Conservation (phyloP, 345 rosid genomes). For the Arabis alpina region DNA sequence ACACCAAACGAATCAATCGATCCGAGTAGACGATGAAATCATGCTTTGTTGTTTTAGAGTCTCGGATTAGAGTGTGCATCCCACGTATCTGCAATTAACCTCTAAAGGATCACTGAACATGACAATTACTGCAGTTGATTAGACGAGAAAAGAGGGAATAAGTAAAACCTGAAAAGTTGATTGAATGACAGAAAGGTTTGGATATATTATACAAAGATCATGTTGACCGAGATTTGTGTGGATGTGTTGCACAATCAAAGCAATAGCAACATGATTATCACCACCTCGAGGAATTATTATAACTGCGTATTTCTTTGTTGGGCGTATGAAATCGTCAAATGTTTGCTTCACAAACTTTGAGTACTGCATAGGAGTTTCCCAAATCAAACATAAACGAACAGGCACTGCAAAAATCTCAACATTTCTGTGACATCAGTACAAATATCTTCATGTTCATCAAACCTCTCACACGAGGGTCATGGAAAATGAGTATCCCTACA, state of each 20-base stretch:
- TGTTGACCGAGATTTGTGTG: no score
- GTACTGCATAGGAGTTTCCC: slow-evolving; percentile 62
- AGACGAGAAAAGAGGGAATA: no score
- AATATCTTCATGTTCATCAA: slow-evolving; percentile 96
- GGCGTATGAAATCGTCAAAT: slow-evolving; percentile 91
- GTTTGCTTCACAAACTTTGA: slow-evolving; percentile 97
- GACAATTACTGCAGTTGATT: no score
- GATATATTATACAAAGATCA: no score
- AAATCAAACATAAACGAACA: slow-evolving; percentile 19
- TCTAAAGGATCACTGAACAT: slow-evolving; percentile 16
- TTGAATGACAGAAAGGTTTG: no score
- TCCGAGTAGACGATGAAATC: no score
- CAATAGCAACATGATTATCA: no score
- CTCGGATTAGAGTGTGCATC: slow-evolving; percentile 97
- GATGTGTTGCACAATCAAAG: no score
- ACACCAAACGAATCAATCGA: no score
- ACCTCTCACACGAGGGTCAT: slow-evolving; percentile 80
- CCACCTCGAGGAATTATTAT: no score
- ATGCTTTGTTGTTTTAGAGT: slow-evolving; percentile 82
- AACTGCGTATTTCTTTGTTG: no score
- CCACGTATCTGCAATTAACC: slow-evolving; percentile 72
- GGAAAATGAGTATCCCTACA: slow-evolving; percentile 92
- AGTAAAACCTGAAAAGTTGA: no score
- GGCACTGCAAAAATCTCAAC: neutral
- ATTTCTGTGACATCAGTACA: slow-evolving; percentile 48